phyloP scores from a whole-genome alignment of 192 early-diverging fungal genomes.

The Coemansia sp. region DNA sequence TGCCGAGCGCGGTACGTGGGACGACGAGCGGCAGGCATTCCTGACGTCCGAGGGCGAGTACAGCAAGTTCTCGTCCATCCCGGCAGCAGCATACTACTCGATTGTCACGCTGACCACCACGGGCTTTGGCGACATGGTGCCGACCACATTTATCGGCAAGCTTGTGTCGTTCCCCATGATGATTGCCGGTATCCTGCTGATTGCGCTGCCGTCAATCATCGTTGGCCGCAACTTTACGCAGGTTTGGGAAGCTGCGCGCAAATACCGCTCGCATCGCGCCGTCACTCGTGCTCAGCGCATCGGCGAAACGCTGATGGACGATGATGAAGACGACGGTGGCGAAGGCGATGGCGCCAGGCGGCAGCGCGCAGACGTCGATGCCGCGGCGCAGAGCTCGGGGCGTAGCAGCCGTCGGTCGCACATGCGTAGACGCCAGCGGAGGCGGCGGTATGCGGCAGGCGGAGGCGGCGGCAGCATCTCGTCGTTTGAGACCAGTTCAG shows the following conservation, averaged over 20 bases:
- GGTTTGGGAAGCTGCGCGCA: slow-evolving; percentile 70
- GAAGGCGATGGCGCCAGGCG: slow-evolving; percentile 2
- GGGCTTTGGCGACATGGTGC: slow-evolving; percentile 78
- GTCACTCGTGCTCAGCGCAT: slow-evolving; percentile 12
- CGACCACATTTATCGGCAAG: slow-evolving; percentile 76
- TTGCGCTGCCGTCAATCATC: slow-evolving; percentile 81
- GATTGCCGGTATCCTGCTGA: slow-evolving; percentile 77
- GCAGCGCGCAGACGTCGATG: not conserved
- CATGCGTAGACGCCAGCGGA: not conserved
- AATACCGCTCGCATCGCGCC: slow-evolving; percentile 29
- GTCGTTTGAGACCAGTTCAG: slow-evolving; percentile 34
- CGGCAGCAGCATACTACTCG: slow-evolving; percentile 74
- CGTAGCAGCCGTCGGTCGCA: slow-evolving; percentile 21
- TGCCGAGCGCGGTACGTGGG: slow-evolving; percentile 78
- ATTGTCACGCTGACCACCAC: slow-evolving; percentile 80
- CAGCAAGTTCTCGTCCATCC: slow-evolving; percentile 76
- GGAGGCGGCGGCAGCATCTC: slow-evolving; percentile 39
- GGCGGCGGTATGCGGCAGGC: slow-evolving; percentile 5
- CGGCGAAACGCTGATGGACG: slow-evolving; percentile 26
- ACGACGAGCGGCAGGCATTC: slow-evolving; percentile 63
- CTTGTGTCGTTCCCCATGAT: slow-evolving; percentile 77
- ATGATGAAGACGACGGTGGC: slow-evolving; percentile 4
- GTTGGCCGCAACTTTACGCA: slow-evolving; percentile 79
- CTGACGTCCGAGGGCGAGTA: slow-evolving; percentile 65
- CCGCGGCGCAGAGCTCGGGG: slow-evolving; percentile 15